Evolutionary conservation across 2,329 filamentous ascomycete species (phyloP).

Genomic region (Aspergillus flavus): DNA sequence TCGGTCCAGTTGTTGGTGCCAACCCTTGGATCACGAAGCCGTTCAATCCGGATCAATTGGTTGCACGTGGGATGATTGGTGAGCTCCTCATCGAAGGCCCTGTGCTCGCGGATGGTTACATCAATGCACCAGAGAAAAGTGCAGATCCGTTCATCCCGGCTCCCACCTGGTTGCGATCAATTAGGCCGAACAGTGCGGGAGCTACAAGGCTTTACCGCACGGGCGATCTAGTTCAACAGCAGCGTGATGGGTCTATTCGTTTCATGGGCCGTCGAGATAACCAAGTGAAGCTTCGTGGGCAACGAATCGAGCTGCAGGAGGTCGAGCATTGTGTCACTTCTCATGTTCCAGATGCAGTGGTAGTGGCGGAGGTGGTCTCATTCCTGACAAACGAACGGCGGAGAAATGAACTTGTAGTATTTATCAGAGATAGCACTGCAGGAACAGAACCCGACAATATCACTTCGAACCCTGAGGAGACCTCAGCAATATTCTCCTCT

Average conservation of each 20-base stretch:
- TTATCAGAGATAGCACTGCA: no score
- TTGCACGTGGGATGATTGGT: not conserved
- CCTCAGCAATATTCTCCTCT: no score
- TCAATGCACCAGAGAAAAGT: conserved; percentile 2
- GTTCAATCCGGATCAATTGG: not conserved
- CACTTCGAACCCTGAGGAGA: no score
- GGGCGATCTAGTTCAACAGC: not conserved
- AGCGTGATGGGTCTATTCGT: not conserved
- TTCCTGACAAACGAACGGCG: not conserved
- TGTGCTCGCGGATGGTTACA: conserved; percentile 7
- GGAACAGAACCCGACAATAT: no score
- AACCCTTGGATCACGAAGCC: not conserved
- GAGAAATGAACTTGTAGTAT: no score
- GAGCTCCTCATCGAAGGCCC: conserved; percentile 15
- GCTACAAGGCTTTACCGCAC: not conserved
- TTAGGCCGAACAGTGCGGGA: not conserved
- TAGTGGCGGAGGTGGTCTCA: not conserved
- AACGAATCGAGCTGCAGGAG: not conserved
- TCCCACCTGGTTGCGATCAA: not conserved
- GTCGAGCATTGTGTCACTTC: not conserved
- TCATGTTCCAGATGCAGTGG: not conserved
- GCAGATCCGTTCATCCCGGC: not conserved
- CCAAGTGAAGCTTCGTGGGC: not conserved
- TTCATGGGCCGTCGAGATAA: not conserved
- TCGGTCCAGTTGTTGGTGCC: no score